Evolutionary conservation across 2,329 filamentous ascomycete genomes (phyloP), one percentile per base, ranked within the genome.

Genomic region (Plenodomus lindquistii): DNA sequence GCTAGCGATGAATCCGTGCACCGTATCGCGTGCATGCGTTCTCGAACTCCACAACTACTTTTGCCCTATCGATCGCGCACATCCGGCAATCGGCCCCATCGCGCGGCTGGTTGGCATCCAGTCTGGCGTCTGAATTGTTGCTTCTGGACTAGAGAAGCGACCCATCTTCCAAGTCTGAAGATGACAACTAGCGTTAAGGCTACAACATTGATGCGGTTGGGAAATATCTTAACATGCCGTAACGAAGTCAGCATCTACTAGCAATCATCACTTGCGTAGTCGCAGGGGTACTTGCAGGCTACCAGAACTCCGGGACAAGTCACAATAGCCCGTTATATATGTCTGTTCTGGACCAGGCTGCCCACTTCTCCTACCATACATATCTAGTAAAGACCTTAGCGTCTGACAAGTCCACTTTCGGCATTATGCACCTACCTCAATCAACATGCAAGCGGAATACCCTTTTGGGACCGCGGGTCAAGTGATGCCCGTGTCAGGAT

Each of bases 1-100:
- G 52, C 67, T 61, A 29, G 64, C 57, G 40, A 71, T 57, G 50
- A 72, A 73, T 18, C 63, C 59, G 42, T 73, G 70, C 21, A 42
- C 40, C 40, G 24, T 31, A 17, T 42, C 40, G n/a, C n/a, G n/a
- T n/a, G 40, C 40, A 42, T 15, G 40, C 40, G 15, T 42, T 42
- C 24, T 42, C 40, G 40, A 42, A 42, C 20, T 22, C 40, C 21
- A 22, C 40, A 24, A 29, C 24, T 3, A 11, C 31, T 22, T 34
- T 42, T 22, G 31, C 5, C 2, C 41, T 21, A 1, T 34, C 10
- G 42, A 66, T 48, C 2, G 42, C 24, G 1, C 42, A 19, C 13
- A 58, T 60, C 3, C 64, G 50, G 2, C 9, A 31, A 9, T 31
- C n/a, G 27, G 27, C 27, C 27, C 27, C 27, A 31, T 31, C n/a